Evolutionary conservation across 768 basidiomycete genomes (phyloP).

Genomic region (Inosperma sp.): DNA sequence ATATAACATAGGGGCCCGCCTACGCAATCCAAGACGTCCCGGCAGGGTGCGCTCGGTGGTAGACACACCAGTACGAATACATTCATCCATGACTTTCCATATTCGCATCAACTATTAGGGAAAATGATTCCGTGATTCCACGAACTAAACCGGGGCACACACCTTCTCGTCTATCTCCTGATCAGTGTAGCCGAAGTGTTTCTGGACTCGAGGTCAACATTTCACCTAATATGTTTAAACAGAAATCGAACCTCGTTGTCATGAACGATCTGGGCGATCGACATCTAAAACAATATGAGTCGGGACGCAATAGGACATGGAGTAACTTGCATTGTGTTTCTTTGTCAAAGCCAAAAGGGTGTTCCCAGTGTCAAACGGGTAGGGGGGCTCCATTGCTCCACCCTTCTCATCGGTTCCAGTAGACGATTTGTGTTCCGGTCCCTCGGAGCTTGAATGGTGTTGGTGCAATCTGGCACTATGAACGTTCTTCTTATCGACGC

Average conservation of each 20-base stretch:
- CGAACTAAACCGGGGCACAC: no score
- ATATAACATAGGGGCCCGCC: conserved; percentile 88
- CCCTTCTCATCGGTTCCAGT: neutral
- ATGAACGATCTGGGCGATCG: conserved; percentile 90
- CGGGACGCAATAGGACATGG: conserved; percentile 3
- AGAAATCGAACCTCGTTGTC: conserved; percentile 66
- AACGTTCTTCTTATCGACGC: conserved; percentile 76
- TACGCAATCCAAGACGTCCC: conserved; percentile 72
- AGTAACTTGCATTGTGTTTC: conserved; percentile 69
- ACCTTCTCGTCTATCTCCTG: conserved; percentile 74
- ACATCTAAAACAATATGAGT: conserved; percentile 50
- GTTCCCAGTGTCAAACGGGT: conserved; percentile 76
- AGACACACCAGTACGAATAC: conserved; percentile 82
- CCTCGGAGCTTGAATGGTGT: conserved; percentile 42
- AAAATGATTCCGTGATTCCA: no score
- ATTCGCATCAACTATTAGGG: conserved; percentile 59
- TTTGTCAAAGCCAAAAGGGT: conserved; percentile 69
- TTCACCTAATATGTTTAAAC: neutral
- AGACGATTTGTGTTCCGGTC: conserved; percentile 18
- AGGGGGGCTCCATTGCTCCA: conserved; percentile 48
- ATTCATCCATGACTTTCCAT: conserved; percentile 91
- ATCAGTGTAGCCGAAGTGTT: conserved; percentile 69
- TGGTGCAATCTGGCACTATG: conserved; percentile 78
- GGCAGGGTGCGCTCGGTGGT: conserved; percentile 76
- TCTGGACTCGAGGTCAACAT: conserved; percentile 21